Conservation (phyloP, 768 basidiomycete species). For the Leccinum variicolor region DNA sequence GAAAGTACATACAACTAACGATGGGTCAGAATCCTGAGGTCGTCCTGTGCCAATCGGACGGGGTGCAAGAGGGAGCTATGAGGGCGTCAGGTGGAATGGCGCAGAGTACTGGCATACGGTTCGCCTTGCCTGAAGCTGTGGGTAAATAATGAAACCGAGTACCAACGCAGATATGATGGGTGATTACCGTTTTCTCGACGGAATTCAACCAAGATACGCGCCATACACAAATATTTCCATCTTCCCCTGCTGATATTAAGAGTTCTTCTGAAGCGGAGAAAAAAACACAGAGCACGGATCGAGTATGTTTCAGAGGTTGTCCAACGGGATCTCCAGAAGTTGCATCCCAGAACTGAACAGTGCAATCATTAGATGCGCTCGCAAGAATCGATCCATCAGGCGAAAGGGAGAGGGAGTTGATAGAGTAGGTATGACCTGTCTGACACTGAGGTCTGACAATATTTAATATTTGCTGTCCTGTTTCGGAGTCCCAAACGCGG, state of each 20-base stretch:
- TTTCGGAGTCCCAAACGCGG: not conserved
- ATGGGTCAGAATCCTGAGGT: too few species aligned
- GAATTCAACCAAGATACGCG: not conserved
- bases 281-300: rapidly evolving
- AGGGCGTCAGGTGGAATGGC: too few species aligned
- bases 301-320: not conserved
- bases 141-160: too few species aligned
- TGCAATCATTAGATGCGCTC: not conserved
- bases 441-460: not conserved
- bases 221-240: not conserved
- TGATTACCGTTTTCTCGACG: too few species aligned
- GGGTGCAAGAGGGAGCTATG: too few species aligned
- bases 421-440: not conserved
- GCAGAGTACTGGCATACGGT: too few species aligned
- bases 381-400: not conserved
- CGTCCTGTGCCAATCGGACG: too few species aligned
- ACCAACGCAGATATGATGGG: too few species aligned
- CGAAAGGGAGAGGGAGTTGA: not conserved
- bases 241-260: not conserved
- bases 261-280: not conserved
- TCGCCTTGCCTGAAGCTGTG: too few species aligned
- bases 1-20: too few species aligned
- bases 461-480: not conserved
- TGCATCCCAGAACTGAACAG: not conserved
- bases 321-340: not conserved